phyloP scores from a whole-genome alignment of 1,284 basidiomycete genomes.

The Tremellales sp. region DNA sequence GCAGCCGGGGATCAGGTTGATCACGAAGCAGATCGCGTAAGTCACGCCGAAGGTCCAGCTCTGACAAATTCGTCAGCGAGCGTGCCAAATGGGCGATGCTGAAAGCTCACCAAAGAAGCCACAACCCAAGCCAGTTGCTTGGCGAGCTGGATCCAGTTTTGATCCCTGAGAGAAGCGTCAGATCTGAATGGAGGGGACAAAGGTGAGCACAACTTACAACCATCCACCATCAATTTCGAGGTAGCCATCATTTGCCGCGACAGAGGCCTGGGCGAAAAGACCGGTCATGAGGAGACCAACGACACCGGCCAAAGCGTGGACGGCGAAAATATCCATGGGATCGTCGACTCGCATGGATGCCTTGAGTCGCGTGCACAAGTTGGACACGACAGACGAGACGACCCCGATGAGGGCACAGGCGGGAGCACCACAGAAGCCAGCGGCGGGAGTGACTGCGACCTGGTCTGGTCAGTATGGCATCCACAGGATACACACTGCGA shows the following conservation, averaged over 20 bases:
- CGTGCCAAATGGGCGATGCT: no score
- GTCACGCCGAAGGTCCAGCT: constrained; percentile 56
- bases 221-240: constrained; percentile 62
- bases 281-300: constrained; percentile 65
- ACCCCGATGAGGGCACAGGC: constrained; percentile 69
- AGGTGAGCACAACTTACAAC: constrained; percentile 47
- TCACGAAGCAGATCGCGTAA: constrained; percentile 51
- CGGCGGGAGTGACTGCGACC: constrained; percentile 72
- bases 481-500: no score
- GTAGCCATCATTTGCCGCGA: constrained; percentile 66
- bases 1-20: constrained; percentile 63
- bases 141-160: constrained; percentile 69
- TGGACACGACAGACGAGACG: constrained; percentile 69
- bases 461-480: no score
- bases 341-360: constrained; percentile 47
- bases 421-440: constrained; percentile 48
- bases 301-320: constrained; percentile 85
- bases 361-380: constrained; percentile 80
- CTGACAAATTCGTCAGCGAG: no score
- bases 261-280: constrained; percentile 68
- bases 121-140: constrained; percentile 79
- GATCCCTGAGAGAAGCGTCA: constrained; percentile 42
- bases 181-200: constrained; percentile 4
- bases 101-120: no score
- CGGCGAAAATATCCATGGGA: constrained; percentile 71